Evolutionary conservation across 2,329 filamentous ascomycete species (phyloP), one percentile per base, ranked within the genome.

Genomic region (Thielaviopsis euricoi): DNA sequence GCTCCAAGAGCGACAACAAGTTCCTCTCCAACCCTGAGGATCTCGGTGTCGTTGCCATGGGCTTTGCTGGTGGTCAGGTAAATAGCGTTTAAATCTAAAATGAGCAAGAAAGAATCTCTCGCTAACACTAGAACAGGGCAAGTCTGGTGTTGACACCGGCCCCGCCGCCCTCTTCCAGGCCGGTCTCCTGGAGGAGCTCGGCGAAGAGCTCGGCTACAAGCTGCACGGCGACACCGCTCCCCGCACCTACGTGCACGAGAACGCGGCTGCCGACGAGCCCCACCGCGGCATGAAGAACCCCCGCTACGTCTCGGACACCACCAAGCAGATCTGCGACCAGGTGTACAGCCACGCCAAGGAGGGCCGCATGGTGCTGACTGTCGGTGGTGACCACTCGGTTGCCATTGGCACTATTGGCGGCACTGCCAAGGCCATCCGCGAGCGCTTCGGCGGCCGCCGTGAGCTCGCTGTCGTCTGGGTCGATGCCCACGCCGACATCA

Each of bases 401-500:
- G 93, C 93, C 62, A 94, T 98, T 65, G 93, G 93, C 62, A 95
- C 89, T 53, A 82, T 98, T 64, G 85, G 86, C 26, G 93, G 93
- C 48, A 88, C 86, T 1, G 87, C 90, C 40, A 87, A 85, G 73
- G 93, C 91, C 0, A 84, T 88, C 48, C 82, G 87, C 60, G 90
- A 98, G 76, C 76, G 91, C 19, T 74, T 95, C 60, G 80, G 73
- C 56, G 56, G 59, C 48, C 81, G 76, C 51, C 79, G 85, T 58
- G 91, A 97, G 65, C 83, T 96, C 62, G 93, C 89, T 13, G 88
- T 98, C 59, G 94, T 98, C 70, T 98, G 93, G 93, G 93, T 98
- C 33, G 93, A 98, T 71, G 93, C 93, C 25, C 93, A 98, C 71
- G 86, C 91, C 57, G 93, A 98, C 71, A 96, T 98, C 76, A 98